These are phyloP conservation scores for Ophiostoma australiae DNA, from an alignment of 2,329 filamentous ascomycete genomes.

Conservation along the genomic window DNA sequence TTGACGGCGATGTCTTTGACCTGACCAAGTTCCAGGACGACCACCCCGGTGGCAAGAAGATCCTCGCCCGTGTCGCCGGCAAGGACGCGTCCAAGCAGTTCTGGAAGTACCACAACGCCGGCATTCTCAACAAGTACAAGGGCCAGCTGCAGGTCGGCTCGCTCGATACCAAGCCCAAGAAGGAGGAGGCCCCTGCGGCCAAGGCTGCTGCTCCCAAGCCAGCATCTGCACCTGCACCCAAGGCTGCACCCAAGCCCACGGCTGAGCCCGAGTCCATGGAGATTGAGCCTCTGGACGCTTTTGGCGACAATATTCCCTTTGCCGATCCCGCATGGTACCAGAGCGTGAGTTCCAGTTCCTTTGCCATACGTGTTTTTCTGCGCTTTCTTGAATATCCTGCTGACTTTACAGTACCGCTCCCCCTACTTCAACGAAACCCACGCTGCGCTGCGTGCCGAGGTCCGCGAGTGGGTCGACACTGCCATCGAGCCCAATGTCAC, in stretches of 20 bases:
- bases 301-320: conserved; percentile 82
- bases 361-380: background rate
- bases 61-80: conserved; percentile 57
- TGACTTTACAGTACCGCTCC: conserved; percentile 70
- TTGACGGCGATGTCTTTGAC: conserved; percentile 95
- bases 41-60: conserved; percentile 69
- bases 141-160: conserved; percentile 75
- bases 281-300: conserved; percentile 71
- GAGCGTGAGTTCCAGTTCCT: conserved; percentile 54
- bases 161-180: conserved; percentile 76
- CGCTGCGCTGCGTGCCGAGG: conserved; percentile 80
- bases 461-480: conserved; percentile 85
- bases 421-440: conserved; percentile 96
- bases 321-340: conserved; percentile 94
- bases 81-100: conserved; percentile 65
- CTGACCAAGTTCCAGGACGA: conserved; percentile 83
- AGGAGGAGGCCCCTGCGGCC: conserved; percentile 47
- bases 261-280: conserved; percentile 19
- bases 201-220: conserved; percentile 31
- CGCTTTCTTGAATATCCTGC: background rate
- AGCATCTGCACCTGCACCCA: conserved; percentile 31
- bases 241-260: conserved; percentile 34
- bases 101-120: conserved; percentile 77
- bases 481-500: conserved; percentile 87
- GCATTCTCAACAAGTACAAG: conserved; percentile 82